Conservation (phyloP, 2,329 filamentous ascomycete genomes). For the Ophidiomyces ophidiicola region DNA sequence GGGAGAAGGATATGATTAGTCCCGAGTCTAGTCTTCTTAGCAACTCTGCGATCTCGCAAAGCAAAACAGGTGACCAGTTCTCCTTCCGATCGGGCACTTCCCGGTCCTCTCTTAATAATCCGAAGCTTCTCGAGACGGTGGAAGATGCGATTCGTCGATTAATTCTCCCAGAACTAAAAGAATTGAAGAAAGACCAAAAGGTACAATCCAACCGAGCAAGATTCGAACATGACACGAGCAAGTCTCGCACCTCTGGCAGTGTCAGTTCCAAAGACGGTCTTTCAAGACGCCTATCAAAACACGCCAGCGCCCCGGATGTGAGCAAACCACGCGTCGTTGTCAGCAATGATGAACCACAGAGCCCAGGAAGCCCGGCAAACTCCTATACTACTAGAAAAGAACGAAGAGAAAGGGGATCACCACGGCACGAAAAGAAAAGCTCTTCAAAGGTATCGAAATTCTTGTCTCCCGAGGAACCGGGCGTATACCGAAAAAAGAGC, state of each 20-base stretch:
- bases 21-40: constrained; percentile 53
- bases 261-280: constrained; percentile 44
- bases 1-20: constrained; percentile 43
- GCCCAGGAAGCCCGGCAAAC: constrained; percentile 13
- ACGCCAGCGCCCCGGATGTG: constrained; percentile 49
- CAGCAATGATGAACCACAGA: constrained; percentile 38
- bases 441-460: constrained; percentile 38
- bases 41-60: constrained; percentile 41
- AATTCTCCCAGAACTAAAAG: constrained; percentile 82
- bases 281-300: constrained; percentile 42
- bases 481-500: constrained; percentile 42
- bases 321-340: constrained; percentile 50
- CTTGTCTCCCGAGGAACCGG: constrained; percentile 40
- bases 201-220: constrained; percentile 58
- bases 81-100: constrained; percentile 49
- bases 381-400: constrained; percentile 40
- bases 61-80: constrained; percentile 43
- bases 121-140: constrained; percentile 77
- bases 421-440: constrained; percentile 35
- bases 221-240: constrained; percentile 53
- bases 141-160: constrained; percentile 84
- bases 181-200: constrained; percentile 80
- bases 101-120: constrained; percentile 77
- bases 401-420: constrained; percentile 42
- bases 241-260: constrained; percentile 48